Conservation (phyloP, 441 rosid species). For the Populus hybrid region DNA sequence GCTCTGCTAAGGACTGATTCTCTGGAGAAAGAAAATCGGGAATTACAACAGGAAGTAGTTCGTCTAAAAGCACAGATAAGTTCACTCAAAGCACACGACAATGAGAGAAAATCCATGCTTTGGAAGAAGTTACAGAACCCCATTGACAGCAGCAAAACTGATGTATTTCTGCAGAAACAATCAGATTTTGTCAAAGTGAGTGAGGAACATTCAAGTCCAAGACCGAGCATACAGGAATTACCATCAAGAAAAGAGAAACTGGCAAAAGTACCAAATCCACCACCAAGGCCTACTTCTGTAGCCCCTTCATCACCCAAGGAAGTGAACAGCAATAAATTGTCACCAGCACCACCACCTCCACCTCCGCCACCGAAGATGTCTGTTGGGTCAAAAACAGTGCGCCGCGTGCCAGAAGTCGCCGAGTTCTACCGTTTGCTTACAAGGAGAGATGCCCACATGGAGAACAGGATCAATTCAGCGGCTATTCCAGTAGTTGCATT, state of each 20-base stretch:
- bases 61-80: conserved; percentile 64
- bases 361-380: conserved; percentile 66
- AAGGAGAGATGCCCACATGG: conserved; percentile 48
- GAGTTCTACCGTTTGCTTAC: conserved; percentile 82
- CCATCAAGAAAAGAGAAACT: conserved; percentile 30
- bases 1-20: conserved; percentile 44
- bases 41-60: conserved; percentile 58
- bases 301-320: conserved; percentile 17
- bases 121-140: conserved; percentile 91
- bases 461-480: conserved; percentile 38
- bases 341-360: conserved; percentile 58
- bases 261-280: conserved; percentile 30
- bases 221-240: conserved; percentile 30
- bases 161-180: conserved; percentile 41
- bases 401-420: conserved; percentile 74
- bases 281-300: conserved; percentile 28
- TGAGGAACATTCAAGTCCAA: conserved; percentile 24
- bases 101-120: conserved; percentile 79
- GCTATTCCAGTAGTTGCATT: conserved; percentile 40
- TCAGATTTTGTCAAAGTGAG: conserved; percentile 35
- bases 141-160: conserved; percentile 35
- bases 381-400: conserved; percentile 48
- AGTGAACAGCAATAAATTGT: conserved; percentile 22
- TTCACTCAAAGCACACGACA: conserved; percentile 79
- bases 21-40: conserved; percentile 75